phyloP scores from a whole-genome alignment of 352 stramenopile genomes.

The Elongisporangium anandrum region DNA sequence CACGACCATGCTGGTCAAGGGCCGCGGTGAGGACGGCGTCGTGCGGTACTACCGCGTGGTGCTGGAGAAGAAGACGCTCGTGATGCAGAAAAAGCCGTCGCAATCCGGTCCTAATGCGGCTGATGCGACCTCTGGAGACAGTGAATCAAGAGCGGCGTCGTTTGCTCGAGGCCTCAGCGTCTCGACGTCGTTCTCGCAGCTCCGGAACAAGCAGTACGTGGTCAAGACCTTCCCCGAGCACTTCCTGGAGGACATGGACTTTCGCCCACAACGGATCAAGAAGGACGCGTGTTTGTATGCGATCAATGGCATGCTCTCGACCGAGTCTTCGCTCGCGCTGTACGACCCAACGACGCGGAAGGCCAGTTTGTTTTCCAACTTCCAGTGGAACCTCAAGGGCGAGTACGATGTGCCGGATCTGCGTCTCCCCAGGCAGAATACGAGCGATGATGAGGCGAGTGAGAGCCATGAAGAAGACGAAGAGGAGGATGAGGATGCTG shows the following conservation, averaged over 20 bases:
- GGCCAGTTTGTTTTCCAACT: slow-evolving; percentile 71
- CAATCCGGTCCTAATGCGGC: slow-evolving; percentile 4
- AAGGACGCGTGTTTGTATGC: slow-evolving; percentile 68
- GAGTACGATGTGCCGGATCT: slow-evolving; percentile 64
- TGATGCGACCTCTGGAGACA: slow-evolving; percentile 6
- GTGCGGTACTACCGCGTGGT: slow-evolving; percentile 78
- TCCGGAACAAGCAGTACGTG: slow-evolving; percentile 36
- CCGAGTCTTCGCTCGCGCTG: slow-evolving; percentile 66
- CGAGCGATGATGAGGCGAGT: slow-evolving; percentile 1
- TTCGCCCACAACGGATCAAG: slow-evolving; percentile 81
- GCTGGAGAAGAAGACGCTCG: slow-evolving; percentile 61
- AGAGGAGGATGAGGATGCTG: slow-evolving; percentile 12
- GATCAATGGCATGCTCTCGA: slow-evolving; percentile 69
- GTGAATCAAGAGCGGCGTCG: slow-evolving; percentile 10
- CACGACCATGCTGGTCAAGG: slow-evolving; percentile 84
- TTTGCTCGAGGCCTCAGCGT: slow-evolving; percentile 15
- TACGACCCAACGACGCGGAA: slow-evolving; percentile 53
- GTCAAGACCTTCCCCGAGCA: slow-evolving; percentile 85
- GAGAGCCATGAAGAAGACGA: neutral
- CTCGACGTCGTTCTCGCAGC: slow-evolving; percentile 11
- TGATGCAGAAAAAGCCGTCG: slow-evolving; percentile 12
- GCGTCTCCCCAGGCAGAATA: slow-evolving; percentile 7
- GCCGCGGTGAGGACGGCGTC: slow-evolving; percentile 31
- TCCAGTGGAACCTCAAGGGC: slow-evolving; percentile 68
- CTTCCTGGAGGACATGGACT: slow-evolving; percentile 82